Evolutionary conservation across 2,329 filamentous ascomycete species (phyloP), one percentile per base, ranked within the genome.

Genomic region (Cadophora gregata): DNA sequence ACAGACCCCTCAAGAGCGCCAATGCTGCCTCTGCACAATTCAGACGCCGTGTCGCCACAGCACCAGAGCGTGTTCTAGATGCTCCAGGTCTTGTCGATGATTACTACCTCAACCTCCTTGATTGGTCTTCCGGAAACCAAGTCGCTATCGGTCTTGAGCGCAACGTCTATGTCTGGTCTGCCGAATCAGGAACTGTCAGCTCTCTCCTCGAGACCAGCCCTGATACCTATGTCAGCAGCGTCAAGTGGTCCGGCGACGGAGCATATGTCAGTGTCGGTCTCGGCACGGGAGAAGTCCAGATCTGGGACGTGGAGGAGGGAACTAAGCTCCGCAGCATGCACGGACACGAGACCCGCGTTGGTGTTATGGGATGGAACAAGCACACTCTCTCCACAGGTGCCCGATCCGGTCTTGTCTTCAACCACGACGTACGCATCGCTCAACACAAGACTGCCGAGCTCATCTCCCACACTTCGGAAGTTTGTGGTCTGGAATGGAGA

Each of bases 321-420:
- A 90, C 89, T 77, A 98, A 98, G 86, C 90, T 99, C 67, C 94
- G 96, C 79, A 97, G 93, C 85, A 99, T 99, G 96, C 92, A 93
- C 78, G 96, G 96, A 68, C 96, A 99, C 78, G 95, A 98, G 77
- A 95, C 93, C 47, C 94, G 96, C 64, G 95, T 99, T 70, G 93
- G 94, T 77, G 95, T 97, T 71, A 97, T 98, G 94, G 93, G 94
- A 77, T 99, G 96, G 96, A 97, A 93, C 86, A 98, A 98, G 87
- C 96, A 98, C 81, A 88, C 96, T 66, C 87, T 99, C 62, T 98
- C 96, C 47, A 97, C 95, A 25, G 96, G 96, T 72, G 93, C 96
- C 65, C 92, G 96, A 78, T 97, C 92, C 72, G 96, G 96, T 27
- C 90, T 97, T 55, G 93, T 99, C 75, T 97, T 89, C 88, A 99